These are phyloP conservation scores for Fusarium burgessii DNA, from an alignment of 2,329 filamentous ascomycete species.

Conservation along the genomic window DNA sequence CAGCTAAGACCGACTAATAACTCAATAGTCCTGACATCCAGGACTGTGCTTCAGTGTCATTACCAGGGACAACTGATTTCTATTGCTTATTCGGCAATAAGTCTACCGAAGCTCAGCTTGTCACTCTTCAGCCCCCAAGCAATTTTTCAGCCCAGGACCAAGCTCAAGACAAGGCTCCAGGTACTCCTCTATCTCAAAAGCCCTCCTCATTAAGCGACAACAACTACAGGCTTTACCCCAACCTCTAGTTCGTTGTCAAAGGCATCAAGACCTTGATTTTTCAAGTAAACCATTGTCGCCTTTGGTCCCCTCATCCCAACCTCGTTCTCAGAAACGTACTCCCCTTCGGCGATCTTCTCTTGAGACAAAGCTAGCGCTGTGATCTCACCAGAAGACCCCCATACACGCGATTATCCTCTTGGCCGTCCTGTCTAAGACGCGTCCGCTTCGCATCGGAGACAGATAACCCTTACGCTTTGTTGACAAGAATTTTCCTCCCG, in stretches of 20 bases:
- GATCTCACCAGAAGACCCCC: neutral
- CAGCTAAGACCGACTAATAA: conserved; percentile 8
- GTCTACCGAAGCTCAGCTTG: conserved; percentile 11
- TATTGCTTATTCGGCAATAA: conserved; percentile 3
- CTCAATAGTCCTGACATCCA: conserved; percentile 1
- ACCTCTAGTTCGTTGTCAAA: conserved; percentile 1
- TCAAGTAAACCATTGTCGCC: conserved; percentile 1
- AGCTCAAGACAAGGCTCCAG: conserved; percentile 2
- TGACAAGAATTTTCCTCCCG: conserved; percentile 15
- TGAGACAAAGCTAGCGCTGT: neutral
- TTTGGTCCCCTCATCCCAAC: neutral
- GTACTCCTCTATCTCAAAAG: conserved; percentile 13
- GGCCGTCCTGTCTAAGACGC: conserved; percentile 16
- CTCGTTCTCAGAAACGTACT: neutral
- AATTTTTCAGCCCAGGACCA: conserved; percentile 6
- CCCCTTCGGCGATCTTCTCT: neutral
- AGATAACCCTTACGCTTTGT: neutral
- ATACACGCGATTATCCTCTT: conserved; percentile 8
- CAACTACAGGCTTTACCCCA: conserved; percentile 6
- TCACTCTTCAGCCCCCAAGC: conserved; percentile 5
- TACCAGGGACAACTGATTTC: neutral
- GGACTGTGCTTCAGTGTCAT: neutral
- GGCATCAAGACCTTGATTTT: neutral
- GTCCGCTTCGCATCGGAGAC: neutral
- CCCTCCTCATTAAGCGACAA: conserved; percentile 10